Percentiles rank a stretch among this genome's conserved stretches.
Conservation (phyloP, 2,329 filamentous ascomycete species). For the Dothidotthia symphoricarpi region DNA sequence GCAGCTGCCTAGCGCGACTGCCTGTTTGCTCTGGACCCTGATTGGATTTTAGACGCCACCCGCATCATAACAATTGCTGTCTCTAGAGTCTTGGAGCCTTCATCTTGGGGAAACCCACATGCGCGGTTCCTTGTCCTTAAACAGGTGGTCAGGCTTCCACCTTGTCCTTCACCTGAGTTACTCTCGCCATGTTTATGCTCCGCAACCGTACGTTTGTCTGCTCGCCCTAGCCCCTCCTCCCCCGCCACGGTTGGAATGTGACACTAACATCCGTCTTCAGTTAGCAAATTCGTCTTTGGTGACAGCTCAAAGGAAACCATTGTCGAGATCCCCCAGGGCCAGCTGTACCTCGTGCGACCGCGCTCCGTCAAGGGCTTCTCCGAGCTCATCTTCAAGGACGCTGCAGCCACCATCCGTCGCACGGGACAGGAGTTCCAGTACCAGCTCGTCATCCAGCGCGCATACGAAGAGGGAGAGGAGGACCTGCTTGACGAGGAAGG, state of each 20-base stretch:
- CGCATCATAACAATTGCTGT: constrained; percentile 19
- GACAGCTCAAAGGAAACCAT: constrained; percentile 88
- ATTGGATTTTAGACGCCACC: neutral
- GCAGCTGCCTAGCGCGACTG: constrained; percentile 10
- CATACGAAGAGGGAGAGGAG: constrained; percentile 96
- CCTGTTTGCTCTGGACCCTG: constrained; percentile 12
- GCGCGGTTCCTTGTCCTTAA: constrained; percentile 18
- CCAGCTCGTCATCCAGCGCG: constrained; percentile 91
- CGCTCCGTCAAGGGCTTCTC: constrained; percentile 96
- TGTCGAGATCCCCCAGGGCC: constrained; percentile 90
- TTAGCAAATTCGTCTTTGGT: constrained; percentile 88
- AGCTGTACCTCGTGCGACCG: constrained; percentile 94
- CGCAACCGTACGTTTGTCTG: constrained; percentile 38
- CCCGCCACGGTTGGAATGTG: constrained; percentile 22
- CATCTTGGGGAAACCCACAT: constrained; percentile 13
- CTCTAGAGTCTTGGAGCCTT: constrained; percentile 12
- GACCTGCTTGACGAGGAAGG: constrained; percentile 88
- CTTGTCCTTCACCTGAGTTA: constrained; percentile 3
- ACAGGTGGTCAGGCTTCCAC: constrained; percentile 17
- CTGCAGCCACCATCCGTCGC: constrained; percentile 83
- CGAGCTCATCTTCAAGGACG: constrained; percentile 98
- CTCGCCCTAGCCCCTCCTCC: constrained; percentile 29
- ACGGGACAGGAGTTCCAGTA: constrained; percentile 97
- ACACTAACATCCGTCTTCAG: constrained; percentile 49
- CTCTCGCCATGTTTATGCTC: constrained; percentile 43